These are phyloP conservation scores for Tuber calosporum DNA, from an alignment of 495 filamentous ascomycete species.

Conservation along the genomic window DNA sequence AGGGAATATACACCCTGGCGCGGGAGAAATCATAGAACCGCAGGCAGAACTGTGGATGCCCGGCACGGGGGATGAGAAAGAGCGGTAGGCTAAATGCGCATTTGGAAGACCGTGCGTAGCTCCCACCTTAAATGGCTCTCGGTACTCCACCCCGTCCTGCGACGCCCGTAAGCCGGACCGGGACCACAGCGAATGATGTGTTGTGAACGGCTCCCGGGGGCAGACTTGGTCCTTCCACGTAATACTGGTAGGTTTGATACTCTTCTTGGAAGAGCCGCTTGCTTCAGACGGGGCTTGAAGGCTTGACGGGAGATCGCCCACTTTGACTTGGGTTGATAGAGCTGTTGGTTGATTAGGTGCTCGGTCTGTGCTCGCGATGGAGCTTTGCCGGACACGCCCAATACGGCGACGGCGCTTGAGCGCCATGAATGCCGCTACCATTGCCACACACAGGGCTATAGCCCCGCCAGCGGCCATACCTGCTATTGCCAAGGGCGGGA, in stretches of 20 bases:
- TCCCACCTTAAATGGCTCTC: not conserved
- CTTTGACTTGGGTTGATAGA: slow-evolving; percentile 3
- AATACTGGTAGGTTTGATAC: slow-evolving; percentile 18
- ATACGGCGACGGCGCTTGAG: slow-evolving; percentile 22
- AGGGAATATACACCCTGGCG: slow-evolving; percentile 20
- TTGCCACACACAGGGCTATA: slow-evolving; percentile 16
- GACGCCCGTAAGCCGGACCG: slow-evolving; percentile 12
- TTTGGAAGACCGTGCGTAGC: not conserved
- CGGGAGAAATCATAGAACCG: slow-evolving; percentile 24
- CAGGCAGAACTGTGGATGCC: slow-evolving; percentile 20
- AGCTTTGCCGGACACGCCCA: slow-evolving; percentile 25
- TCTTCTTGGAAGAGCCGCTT: slow-evolving; percentile 11
- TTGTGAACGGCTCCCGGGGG: slow-evolving; percentile 27
- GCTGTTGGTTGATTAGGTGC: slow-evolving; percentile 4
- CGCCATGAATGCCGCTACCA: slow-evolving; percentile 14
- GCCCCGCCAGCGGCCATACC: slow-evolving; percentile 24
- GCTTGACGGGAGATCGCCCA: slow-evolving; percentile 18
- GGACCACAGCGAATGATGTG: slow-evolving; percentile 17
- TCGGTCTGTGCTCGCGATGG: slow-evolving; percentile 13
- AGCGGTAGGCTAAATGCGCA: slow-evolving; percentile 20
- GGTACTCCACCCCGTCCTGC: not conserved
- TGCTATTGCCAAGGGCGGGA: slow-evolving; percentile 20
- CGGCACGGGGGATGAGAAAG: slow-evolving; percentile 28
- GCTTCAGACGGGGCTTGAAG: slow-evolving; percentile 8
- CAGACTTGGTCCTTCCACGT: slow-evolving; percentile 37